Base-by-base conservation (phyloP, 2,329 filamentous ascomycete genomes). In the Pleurostoma richardsiae region DNA sequence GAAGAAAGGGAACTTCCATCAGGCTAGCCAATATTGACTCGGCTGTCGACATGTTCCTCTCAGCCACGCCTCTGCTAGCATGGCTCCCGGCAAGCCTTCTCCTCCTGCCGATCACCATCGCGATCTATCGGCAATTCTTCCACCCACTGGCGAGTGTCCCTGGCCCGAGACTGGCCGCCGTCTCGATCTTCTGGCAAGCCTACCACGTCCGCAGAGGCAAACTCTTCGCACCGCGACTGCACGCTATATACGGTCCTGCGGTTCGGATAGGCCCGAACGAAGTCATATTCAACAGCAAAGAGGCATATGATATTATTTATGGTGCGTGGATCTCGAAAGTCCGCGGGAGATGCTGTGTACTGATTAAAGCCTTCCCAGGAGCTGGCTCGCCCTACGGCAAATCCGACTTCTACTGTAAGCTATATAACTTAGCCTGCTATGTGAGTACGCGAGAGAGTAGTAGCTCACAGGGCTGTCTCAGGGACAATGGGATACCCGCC, bases 191-290 rank as follows among this genome's bases (percentile, higher is more conserved):
- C 29, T 79, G 75, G 75, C 67, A 74, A 38, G 75, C 70, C 1
- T 62, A 64, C 8, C 67, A 77, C 3, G 68, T 68, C 3, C 64
- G 70, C 7, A 63, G 70, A 31, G 76, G 76, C 0, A 62, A 59
- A 2, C 65, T 73, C 55, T 60, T 64, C 4, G 53, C 59, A 6
- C 43, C 79, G 4, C 71, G 68, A 1, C 51, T 80, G 19, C 76
- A 79, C 46, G 49, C 53, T 0, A 57, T 48, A 8, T 79, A 79
- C 49, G 77, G 77, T 0, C 67, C 73, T 0, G 61, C 68, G 3
- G 77, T 81, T n/a, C 67, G 77, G 1, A 69, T 80, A 6, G 73
- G 73, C 0, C 77, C 77, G 0, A 68, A 77, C 33, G 76, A 80
- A 54, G 65, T 80, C 5, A 79, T 75, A 70, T 72, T 79, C 29